Conservation (phyloP, 108 stramenopile species). For the Pseudonitzschia pungens region DNA sequence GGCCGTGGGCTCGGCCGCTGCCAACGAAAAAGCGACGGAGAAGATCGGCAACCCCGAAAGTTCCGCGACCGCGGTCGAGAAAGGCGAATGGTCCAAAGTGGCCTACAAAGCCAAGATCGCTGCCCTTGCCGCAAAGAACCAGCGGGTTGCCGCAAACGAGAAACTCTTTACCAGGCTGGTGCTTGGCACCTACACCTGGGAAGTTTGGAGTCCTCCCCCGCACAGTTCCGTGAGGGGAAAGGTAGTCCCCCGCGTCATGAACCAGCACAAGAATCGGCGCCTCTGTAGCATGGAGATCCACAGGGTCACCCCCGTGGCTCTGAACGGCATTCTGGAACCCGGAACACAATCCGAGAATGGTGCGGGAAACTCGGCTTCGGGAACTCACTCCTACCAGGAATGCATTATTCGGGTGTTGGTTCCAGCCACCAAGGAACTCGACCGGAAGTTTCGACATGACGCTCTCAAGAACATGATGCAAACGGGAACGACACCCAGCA, state of each 20-base stretch:
- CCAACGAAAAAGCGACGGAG: not conserved
- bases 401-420: conserved; percentile 41
- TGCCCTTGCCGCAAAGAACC: conserved; percentile 5
- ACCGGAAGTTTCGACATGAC: conserved; percentile 13
- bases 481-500: not conserved
- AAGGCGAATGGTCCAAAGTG: not conserved
- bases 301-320: conserved; percentile 17
- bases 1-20: not conserved
- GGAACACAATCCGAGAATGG: not conserved
- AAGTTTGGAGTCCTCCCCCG: conserved; percentile 39
- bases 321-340: not conserved
- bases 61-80: too few species aligned
- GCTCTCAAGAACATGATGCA: conserved; percentile 13
- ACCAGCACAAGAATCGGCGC: conserved; percentile 36
- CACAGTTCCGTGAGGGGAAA: conserved; percentile 40
- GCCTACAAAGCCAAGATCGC: conserved; percentile 3
- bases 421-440: conserved; percentile 22
- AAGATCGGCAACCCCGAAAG: not conserved
- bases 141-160: not conserved
- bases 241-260: conserved; percentile 31
- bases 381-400: conserved; percentile 35
- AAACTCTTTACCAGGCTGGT: not conserved
- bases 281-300: conserved; percentile 49
- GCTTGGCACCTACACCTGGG: conserved; percentile 31
- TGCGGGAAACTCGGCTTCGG: not conserved